phyloP scores from a whole-genome alignment of 2,329 filamentous ascomycete genomes.

The Penicillium italicum region DNA sequence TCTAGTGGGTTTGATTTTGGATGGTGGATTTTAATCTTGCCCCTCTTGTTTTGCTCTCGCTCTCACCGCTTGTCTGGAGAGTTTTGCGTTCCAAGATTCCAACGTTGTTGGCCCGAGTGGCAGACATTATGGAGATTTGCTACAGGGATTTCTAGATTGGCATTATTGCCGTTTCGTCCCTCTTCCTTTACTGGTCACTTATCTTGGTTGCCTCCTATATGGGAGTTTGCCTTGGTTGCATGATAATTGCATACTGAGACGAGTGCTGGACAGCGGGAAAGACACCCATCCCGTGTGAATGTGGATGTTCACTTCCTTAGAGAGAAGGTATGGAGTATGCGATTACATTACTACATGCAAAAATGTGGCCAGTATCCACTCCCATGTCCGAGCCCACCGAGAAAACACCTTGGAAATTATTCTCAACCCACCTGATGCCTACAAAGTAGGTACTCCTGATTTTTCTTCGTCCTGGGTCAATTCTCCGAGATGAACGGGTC shows the following conservation, averaged over 20 bases:
- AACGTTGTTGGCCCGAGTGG: not conserved
- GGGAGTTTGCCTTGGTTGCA: not conserved
- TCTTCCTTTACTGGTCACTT: not conserved
- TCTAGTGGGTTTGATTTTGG: constrained; percentile 12
- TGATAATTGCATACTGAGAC: too few relatives aligned
- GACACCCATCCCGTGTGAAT: constrained; percentile 13
- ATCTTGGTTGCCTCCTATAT: not conserved
- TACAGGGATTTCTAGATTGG: constrained; percentile 8
- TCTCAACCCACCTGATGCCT: not conserved
- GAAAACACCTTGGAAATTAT: constrained; percentile 5
- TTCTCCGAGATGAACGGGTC: constrained; percentile 1
- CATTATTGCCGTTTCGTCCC: not conserved
- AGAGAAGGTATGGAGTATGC: not conserved
- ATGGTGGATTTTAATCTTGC: constrained; percentile 6
- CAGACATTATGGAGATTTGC: constrained; percentile 8
- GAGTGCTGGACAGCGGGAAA: constrained; percentile 7
- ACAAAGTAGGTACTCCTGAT: not conserved
- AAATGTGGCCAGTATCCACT: constrained; percentile 7
- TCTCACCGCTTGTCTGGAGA: constrained; percentile 23
- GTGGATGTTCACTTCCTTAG: constrained; percentile 9
- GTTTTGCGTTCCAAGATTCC: not conserved
- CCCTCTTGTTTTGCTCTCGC: constrained; percentile 3
- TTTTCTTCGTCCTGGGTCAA: constrained; percentile 1
- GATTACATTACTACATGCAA: not conserved
- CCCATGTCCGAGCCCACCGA: constrained; percentile 3